A percentile compares a stretch with the other conserved stretches of the same genome.
Conservation (phyloP, 139 green algal species). For the Haematococcus lacustris region DNA sequence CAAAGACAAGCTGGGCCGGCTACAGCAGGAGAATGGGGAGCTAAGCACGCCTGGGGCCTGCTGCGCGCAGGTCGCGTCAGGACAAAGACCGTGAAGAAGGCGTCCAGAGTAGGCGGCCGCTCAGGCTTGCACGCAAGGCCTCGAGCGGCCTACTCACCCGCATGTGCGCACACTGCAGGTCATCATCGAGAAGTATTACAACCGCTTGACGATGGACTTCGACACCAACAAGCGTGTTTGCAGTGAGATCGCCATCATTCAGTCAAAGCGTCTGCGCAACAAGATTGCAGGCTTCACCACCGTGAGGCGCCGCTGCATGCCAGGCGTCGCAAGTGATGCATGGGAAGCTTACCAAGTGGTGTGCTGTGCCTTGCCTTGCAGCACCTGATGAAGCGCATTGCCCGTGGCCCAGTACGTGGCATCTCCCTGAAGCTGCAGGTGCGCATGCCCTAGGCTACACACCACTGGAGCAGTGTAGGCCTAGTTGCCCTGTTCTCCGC, state of each 20-base stretch:
- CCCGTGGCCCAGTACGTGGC: slow-evolving; percentile 93
- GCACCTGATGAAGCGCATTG: slow-evolving; percentile 99
- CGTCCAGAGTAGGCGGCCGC: slow-evolving; percentile 57
- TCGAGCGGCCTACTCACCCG: no score
- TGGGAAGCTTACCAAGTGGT: no score
- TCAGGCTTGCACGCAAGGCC: no score
- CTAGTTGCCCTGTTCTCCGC: no score
- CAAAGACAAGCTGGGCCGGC: no score
- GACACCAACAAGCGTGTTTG: slow-evolving; percentile 95
- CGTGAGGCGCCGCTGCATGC: no score
- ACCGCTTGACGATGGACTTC: slow-evolving; percentile 88
- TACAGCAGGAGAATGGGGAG: no score
- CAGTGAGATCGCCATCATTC: slow-evolving; percentile 97
- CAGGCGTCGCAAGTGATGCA: no score
- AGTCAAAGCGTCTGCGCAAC: slow-evolving; percentile 95
- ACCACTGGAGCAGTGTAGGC: no score
- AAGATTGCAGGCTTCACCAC: slow-evolving; percentile 99
- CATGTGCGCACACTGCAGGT: no score
- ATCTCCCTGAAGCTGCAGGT: slow-evolving; percentile 99
- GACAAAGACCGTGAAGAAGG: slow-evolving; percentile 99
- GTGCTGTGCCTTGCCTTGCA: slow-evolving; percentile 35
- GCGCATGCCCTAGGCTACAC: no score
- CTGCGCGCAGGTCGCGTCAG: slow-evolving; percentile 94
- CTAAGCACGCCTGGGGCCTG: no score
- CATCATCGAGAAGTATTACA: slow-evolving; percentile 99